Percentiles rank a stretch among this genome's conserved stretches.
These are phyloP conservation scores for Darksidea phi DNA, from an alignment of 495 filamentous ascomycete genomes.

Conservation along the genomic window DNA sequence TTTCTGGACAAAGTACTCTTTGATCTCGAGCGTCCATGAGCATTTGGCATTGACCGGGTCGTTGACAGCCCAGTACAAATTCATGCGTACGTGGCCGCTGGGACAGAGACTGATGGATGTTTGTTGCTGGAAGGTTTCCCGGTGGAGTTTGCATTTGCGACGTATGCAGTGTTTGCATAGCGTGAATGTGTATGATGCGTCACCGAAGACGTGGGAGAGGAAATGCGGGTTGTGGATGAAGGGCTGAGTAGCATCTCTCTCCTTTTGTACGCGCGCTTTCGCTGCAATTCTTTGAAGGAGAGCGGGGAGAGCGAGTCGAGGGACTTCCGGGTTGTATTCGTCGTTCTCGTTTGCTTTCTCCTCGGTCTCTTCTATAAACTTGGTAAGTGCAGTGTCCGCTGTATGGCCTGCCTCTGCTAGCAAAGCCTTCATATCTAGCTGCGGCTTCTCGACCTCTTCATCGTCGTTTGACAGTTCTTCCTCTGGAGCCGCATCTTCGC, in stretches of 20 bases:
- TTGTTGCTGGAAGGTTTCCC: not conserved
- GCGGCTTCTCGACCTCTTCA: not conserved
- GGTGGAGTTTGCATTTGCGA: not conserved
- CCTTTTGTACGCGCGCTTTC: not conserved
- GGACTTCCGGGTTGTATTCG: constrained; percentile 1
- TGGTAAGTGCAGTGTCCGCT: not conserved
- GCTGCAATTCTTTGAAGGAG: not conserved
- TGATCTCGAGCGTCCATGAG: constrained; percentile 5
- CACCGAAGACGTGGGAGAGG: constrained; percentile 1
- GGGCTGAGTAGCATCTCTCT: not conserved
- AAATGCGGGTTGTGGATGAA: constrained; percentile 12
- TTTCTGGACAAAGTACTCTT: not conserved
- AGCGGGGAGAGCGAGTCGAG: not conserved
- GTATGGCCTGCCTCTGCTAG: not conserved
- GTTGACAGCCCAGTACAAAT: constrained; percentile 10
- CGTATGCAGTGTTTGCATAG: constrained; percentile 1
- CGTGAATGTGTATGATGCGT: constrained; percentile 5
- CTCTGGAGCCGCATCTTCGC: no score
- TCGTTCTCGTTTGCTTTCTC: not conserved
- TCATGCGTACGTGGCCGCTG: constrained; percentile 1
- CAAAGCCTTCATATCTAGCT: not conserved
- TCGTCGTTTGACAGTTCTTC: not conserved
- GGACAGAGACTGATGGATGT: constrained; percentile 1
- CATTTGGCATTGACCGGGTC: constrained; percentile 2
- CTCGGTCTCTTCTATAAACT: not conserved